A percentile compares a stretch with the other conserved stretches of the same genome.
Evolutionary conservation across 2,329 filamentous ascomycete species (phyloP).

Genomic region (Coniosporium tulheliwenetii): DNA sequence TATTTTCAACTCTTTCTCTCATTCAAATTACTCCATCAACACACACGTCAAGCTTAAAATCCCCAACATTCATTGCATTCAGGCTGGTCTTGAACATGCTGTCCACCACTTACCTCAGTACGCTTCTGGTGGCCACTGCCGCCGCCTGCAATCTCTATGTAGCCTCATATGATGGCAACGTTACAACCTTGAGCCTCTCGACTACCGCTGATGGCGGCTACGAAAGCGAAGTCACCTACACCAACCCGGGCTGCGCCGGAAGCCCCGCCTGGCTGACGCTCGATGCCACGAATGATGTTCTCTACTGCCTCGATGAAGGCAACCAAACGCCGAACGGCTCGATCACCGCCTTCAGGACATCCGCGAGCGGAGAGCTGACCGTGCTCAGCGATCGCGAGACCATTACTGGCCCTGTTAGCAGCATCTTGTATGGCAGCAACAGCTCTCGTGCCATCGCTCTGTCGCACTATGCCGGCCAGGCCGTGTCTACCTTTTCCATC

Average conservation of each 20-base stretch:
- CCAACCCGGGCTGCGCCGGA: slow-evolving; percentile 32
- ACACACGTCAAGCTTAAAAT: too few species aligned
- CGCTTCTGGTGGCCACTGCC: neutral
- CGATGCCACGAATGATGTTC: slow-evolving; percentile 29
- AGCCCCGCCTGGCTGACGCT: slow-evolving; percentile 47
- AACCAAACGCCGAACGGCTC: slow-evolving; percentile 31
- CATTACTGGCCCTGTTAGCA: slow-evolving; percentile 23
- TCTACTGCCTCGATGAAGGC: slow-evolving; percentile 49
- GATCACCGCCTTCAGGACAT: slow-evolving; percentile 24
- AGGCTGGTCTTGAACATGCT: neutral
- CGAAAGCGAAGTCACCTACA: slow-evolving; percentile 27
- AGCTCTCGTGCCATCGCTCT: slow-evolving; percentile 20
- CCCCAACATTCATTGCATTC: too few species aligned
- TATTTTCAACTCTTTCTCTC: too few species aligned
- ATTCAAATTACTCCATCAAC: too few species aligned
- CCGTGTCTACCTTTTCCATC: neutral
- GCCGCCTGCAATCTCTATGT: slow-evolving; percentile 23
- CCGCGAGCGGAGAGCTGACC: slow-evolving; percentile 21
- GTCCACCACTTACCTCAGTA: neutral
- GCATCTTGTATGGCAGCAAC: slow-evolving; percentile 23
- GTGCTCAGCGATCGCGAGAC: slow-evolving; percentile 17
- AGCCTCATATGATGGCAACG: slow-evolving; percentile 27
- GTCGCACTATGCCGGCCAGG: slow-evolving; percentile 18
- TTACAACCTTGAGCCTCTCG: slow-evolving; percentile 23
- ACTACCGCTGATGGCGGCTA: slow-evolving; percentile 12